Conservation (phyloP, 2,329 filamentous ascomycete genomes). For the Penicillium sclerotiorum region DNA sequence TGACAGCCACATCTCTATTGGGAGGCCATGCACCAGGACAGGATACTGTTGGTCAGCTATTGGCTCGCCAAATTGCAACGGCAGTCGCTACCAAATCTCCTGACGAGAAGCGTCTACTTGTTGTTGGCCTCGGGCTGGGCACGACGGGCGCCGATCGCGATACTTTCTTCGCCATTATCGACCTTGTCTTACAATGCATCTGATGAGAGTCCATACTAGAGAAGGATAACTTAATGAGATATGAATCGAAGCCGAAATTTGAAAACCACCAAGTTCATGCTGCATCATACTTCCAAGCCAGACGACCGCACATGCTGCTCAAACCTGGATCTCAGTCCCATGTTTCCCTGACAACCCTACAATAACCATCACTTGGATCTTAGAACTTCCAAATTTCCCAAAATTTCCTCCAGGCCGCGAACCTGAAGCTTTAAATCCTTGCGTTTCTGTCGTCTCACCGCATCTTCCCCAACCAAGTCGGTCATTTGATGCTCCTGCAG, state of each 20-base stretch:
- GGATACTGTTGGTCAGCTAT: slow-evolving; percentile 82
- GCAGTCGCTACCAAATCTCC: slow-evolving; percentile 72
- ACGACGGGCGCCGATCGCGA: slow-evolving; percentile 46
- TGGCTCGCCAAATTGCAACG: slow-evolving; percentile 86
- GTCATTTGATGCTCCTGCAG: no score
- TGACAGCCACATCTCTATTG: slow-evolving; percentile 84
- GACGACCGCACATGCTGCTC: no score
- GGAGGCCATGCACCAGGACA: slow-evolving; percentile 78
- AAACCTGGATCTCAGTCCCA: no score
- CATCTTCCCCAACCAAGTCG: no score
- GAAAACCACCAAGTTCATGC: no score
- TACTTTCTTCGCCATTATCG: slow-evolving; percentile 46
- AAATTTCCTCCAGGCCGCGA: no score
- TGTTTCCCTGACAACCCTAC: no score
- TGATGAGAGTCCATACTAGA: neutral
- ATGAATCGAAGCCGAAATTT: neutral
- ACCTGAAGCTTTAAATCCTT: no score
- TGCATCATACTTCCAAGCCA: no score
- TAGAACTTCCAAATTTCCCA: no score
- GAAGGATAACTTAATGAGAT: neutral
- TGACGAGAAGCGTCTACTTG: slow-evolving; percentile 60
- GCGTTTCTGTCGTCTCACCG: no score
- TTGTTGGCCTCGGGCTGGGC: slow-evolving; percentile 61
- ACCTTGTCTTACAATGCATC: slow-evolving; percentile 47
- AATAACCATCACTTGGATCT: no score